These are phyloP conservation scores for Wickerhamomyces sp. DNA, from an alignment of 1,139 yeast genomes.

Conservation along the genomic window DNA sequence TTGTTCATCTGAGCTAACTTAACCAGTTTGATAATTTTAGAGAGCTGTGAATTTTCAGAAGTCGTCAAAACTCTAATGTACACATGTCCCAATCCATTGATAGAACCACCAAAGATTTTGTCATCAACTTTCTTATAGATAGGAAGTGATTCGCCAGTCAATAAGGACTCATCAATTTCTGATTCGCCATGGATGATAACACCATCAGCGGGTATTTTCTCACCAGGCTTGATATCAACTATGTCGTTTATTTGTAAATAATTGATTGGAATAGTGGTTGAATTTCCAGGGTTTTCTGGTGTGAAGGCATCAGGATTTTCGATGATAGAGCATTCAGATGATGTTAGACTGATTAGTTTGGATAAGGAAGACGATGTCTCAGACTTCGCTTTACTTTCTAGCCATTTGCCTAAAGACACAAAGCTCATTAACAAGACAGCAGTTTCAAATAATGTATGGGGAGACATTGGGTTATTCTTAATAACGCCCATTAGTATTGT, in stretches of 20 bases:
- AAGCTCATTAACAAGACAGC: conserved; percentile 79
- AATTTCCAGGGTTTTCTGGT: conserved; percentile 7
- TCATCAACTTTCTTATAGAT: conserved; percentile 60
- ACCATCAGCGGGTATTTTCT: conserved; percentile 92
- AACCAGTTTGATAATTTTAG: conserved; percentile 81
- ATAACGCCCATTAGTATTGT: conserved; percentile 44
- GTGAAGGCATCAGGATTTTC: conserved; percentile 24
- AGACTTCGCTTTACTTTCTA: conserved; percentile 91
- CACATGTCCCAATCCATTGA: conserved; percentile 74
- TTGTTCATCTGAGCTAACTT: conserved; percentile 84
- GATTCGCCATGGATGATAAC: conserved; percentile 68
- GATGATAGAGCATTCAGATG: conserved; percentile 68
- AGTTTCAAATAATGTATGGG: conserved; percentile 82
- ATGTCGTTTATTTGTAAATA: conserved; percentile 74
- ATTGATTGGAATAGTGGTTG: conserved; percentile 54
- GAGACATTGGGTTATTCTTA: conserved; percentile 37
- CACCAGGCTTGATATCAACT: conserved; percentile 79
- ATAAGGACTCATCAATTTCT: conserved; percentile 79
- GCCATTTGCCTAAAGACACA: conserved; percentile 83
- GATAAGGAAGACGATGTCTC: conserved; percentile 89
- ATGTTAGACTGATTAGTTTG: conserved; percentile 72
- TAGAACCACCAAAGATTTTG: conserved; percentile 80
- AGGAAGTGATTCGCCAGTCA: conserved; percentile 88
- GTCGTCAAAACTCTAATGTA: conserved; percentile 64
- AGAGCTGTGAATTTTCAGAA: conserved; percentile 81